phyloP scores from a whole-genome alignment of 2,329 filamentous ascomycete genomes.

The Huntiella decipiens region DNA sequence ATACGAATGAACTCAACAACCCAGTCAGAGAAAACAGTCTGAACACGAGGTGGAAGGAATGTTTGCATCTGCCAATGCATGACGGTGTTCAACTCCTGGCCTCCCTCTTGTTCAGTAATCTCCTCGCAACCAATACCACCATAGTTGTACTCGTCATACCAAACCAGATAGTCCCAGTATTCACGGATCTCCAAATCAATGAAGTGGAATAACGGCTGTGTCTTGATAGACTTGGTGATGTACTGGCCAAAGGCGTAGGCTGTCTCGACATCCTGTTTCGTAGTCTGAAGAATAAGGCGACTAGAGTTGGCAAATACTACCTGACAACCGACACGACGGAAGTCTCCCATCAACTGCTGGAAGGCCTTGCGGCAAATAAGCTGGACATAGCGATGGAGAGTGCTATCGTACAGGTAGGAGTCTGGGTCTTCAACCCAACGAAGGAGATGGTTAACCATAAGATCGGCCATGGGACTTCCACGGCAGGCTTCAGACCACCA shows the following conservation, averaged over 20 bases:
- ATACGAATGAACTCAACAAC: slow-evolving; percentile 85
- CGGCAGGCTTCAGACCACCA: slow-evolving; percentile 95
- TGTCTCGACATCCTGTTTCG: slow-evolving; percentile 89
- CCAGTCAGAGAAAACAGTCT: slow-evolving; percentile 78
- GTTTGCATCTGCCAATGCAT: slow-evolving; percentile 98
- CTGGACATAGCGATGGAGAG: slow-evolving; percentile 90
- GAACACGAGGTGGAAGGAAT: slow-evolving; percentile 64
- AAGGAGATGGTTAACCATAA: slow-evolving; percentile 92
- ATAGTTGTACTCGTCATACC: slow-evolving; percentile 99
- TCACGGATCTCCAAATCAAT: slow-evolving; percentile 94
- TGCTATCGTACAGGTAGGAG: slow-evolving; percentile 87
- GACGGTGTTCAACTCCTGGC: slow-evolving; percentile 69
- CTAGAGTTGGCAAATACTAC: slow-evolving; percentile 90
- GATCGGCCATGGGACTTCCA: slow-evolving; percentile 84
- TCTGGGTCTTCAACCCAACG: slow-evolving; percentile 91
- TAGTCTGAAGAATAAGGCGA: slow-evolving; percentile 79
- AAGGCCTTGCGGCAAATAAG: slow-evolving; percentile 97
- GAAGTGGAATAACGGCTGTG: slow-evolving; percentile 90
- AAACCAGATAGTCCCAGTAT: slow-evolving; percentile 97
- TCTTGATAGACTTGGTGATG: slow-evolving; percentile 91
- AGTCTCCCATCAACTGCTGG: slow-evolving; percentile 91
- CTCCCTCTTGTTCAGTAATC: slow-evolving; percentile 47
- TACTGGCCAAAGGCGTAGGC: slow-evolving; percentile 95
- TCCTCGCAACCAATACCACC: slow-evolving; percentile 81
- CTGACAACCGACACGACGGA: slow-evolving; percentile 83